A percentile compares a stretch with the other conserved stretches of the same genome.
These are phyloP conservation scores for Colletotrichum cuscutae DNA, from an alignment of 2,329 filamentous ascomycete species.

Conservation along the genomic window DNA sequence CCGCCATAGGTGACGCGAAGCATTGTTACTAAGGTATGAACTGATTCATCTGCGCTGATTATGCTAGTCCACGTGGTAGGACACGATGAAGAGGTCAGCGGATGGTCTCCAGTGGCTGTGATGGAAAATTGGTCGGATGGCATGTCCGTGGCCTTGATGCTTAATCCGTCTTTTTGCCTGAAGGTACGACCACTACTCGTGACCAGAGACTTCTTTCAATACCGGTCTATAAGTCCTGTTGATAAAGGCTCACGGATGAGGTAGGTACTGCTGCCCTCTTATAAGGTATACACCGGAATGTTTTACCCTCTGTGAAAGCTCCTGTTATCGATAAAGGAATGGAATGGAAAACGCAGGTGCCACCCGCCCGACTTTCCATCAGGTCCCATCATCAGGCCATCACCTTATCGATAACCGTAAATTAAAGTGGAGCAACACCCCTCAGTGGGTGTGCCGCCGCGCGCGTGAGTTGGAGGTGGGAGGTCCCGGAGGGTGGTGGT, in stretches of 20 bases:
- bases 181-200: neutral
- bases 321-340: conserved; percentile 26
- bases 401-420: conserved; percentile 26
- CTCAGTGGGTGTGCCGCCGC: conserved; percentile 4
- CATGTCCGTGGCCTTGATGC: neutral
- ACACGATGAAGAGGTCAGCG: neutral
- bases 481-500: neutral
- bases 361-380: too few species aligned
- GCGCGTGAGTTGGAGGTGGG: neutral
- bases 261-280: neutral
- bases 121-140: neutral
- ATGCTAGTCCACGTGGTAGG: neutral
- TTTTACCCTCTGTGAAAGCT: conserved; percentile 2
- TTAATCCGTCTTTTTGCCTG: neutral
- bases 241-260: neutral
- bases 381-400: neutral
- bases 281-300: neutral
- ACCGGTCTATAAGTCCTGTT: neutral
- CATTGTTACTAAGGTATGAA: neutral
- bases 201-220: neutral
- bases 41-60: neutral
- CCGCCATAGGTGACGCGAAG: neutral
- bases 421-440: conserved; percentile 12
- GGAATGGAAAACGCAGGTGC: neutral
- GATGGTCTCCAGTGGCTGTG: neutral